Base-by-base conservation (phyloP, 2,329 filamentous ascomycete species). In the Nemania sp. region DNA sequence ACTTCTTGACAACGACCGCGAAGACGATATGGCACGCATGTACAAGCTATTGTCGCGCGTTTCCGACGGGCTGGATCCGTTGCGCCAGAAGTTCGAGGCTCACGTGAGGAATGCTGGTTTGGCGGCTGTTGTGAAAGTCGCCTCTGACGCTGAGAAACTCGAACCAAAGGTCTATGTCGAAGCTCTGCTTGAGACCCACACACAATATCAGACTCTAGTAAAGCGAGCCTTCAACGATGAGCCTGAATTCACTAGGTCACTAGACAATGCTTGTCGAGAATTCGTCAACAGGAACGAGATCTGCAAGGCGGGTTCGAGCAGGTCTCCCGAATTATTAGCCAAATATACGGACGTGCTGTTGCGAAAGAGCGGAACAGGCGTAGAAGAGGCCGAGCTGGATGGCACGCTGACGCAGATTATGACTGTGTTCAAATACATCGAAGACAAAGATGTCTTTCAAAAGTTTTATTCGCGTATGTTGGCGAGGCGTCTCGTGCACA, bases 351-450 rank as follows among this genome's bases (percentile, higher is more conserved):
- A 99, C 75, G 88, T 92, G 10, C 80, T 99, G 34, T 81, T 99
- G 53, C 94, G 95, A 77, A 97, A 97, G 82, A 94, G 91, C 67
- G 90, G 90, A 32, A 96, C 93, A 69, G 92, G 92, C 69, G 91
- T 92, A 13, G 95, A 98, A 73, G 95, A 99, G 73, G 90, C 91
- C 34, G 94, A 99, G 72, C 84, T 98, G 70, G 95, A 99, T 78
- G 89, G 90, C 67, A 90, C 92, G 34, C 81, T 98, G 32, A 87
- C 87, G 18, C 91, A 97, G 75, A 95, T 99, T 71, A 99, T 99
- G 95, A 97, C 94, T 1, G 92, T 99, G 57, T 99, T 99, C 86
- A 98, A 98, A 80, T 99, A 99, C 77, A 98, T 99, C 65, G 95
- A 99, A 75, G 96, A 99, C 78, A 99, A 99, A 82, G 95, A 99